Percentiles rank a stretch among this genome's conserved stretches.
Evolutionary conservation across 2,329 filamentous ascomycete species (phyloP).

Genomic region (Microcyclospora pomicola): DNA sequence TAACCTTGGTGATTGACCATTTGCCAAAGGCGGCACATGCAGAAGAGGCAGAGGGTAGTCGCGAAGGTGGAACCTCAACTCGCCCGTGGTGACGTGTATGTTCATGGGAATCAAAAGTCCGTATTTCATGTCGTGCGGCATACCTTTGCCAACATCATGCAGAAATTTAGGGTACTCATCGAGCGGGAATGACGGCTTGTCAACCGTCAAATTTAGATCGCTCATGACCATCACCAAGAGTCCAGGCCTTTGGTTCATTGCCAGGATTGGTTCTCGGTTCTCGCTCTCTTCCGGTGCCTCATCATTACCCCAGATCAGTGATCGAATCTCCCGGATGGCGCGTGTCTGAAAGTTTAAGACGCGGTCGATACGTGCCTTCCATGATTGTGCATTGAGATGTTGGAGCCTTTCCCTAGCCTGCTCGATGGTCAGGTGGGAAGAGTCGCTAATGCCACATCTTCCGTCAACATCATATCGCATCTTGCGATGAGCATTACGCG

Average conservation of each 20-base stretch:
- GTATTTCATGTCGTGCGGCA: constrained; percentile 85
- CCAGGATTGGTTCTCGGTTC: constrained; percentile 71
- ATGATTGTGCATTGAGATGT: constrained; percentile 72
- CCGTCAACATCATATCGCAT: constrained; percentile 67
- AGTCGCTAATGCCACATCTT: constrained; percentile 56
- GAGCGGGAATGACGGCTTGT: constrained; percentile 85
- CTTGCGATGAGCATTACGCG: constrained; percentile 24
- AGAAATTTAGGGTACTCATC: constrained; percentile 71
- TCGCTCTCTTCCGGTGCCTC: constrained; percentile 68
- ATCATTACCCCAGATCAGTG: constrained; percentile 69
- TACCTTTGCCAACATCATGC: constrained; percentile 85
- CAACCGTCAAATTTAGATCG: constrained; percentile 71
- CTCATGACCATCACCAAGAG: constrained; percentile 69
- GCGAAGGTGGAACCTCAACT: constrained; percentile 70
- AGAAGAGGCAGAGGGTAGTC: constrained; percentile 89
- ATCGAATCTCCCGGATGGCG: constrained; percentile 65
- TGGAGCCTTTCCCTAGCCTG: constrained; percentile 66
- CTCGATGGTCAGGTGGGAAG: constrained; percentile 56
- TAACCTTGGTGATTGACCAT: constrained; percentile 63
- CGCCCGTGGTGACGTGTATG: constrained; percentile 77
- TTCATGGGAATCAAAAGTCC: constrained; percentile 81
- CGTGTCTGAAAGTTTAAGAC: constrained; percentile 55
- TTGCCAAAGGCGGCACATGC: constrained; percentile 72
- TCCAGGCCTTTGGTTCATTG: constrained; percentile 71
- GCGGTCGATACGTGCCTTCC: constrained; percentile 80